Percentiles rank a stretch among this genome's conserved stretches.
Conservation (phyloP, 1,284 basidiomycete genomes). For the Wolfiporia cocos region DNA sequence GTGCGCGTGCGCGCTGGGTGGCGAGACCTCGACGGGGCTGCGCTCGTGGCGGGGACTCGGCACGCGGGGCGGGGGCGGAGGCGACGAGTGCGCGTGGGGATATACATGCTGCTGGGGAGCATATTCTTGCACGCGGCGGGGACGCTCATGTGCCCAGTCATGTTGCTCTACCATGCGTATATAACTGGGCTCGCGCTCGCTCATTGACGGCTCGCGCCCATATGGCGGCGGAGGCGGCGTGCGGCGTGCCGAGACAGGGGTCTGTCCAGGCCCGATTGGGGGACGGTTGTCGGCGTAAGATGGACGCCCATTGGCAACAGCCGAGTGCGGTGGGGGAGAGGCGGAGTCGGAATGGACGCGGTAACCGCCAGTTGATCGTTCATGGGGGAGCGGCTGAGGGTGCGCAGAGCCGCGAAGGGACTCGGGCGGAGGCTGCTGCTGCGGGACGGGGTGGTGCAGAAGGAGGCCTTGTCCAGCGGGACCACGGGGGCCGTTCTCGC, state of each 20-base stretch:
- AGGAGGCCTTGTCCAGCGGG: constrained; percentile 48
- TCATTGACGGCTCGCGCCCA: constrained; percentile 36
- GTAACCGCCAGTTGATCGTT: constrained; percentile 45
- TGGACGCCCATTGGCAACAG: constrained; percentile 37
- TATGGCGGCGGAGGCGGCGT: constrained; percentile 56
- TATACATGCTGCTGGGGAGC: constrained; percentile 22
- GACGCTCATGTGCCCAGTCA: constrained; percentile 33
- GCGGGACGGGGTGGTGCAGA: constrained; percentile 62
- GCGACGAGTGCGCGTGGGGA: constrained; percentile 19
- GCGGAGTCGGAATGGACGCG: constrained; percentile 46
- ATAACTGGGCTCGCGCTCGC: constrained; percentile 42
- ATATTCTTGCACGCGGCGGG: constrained; percentile 47
- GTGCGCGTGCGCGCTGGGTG: constrained; percentile 43
- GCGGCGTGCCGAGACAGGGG: constrained; percentile 17
- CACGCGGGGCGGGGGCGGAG: constrained; percentile 20
- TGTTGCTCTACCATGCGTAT: constrained; percentile 25
- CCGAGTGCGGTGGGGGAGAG: constrained; percentile 45
- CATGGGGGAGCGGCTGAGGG: constrained; percentile 36
- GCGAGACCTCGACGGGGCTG: constrained; percentile 46
- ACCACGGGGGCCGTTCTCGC: constrained; percentile 41
- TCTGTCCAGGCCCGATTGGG: constrained; percentile 47
- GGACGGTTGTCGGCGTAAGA: constrained; percentile 32
- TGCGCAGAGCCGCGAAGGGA: constrained; percentile 37
- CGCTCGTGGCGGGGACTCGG: constrained; percentile 28
- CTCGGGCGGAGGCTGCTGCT: constrained; percentile 41